Percentiles rank a stretch among this genome's conserved stretches.
Evolutionary conservation across 768 basidiomycete species (phyloP).

Genomic region (Lepiota brunneoincarnata): DNA sequence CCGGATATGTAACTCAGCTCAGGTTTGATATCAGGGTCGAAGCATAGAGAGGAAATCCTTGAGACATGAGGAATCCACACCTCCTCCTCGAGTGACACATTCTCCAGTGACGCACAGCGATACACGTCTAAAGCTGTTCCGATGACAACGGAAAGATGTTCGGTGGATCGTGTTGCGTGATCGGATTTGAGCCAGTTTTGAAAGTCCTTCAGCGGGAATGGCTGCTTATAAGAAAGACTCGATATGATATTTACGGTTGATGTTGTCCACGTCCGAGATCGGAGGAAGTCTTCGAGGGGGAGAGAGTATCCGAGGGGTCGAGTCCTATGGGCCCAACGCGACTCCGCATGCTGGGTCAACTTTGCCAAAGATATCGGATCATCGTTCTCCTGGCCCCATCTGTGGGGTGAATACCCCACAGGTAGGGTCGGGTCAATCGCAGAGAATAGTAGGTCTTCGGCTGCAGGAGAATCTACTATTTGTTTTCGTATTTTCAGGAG

Average conservation of each 20-base stretch:
- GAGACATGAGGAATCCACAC: constrained; percentile 30
- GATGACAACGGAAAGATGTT: constrained; percentile 36
- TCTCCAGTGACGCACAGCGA: constrained; percentile 4
- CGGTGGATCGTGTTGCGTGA: constrained; percentile 20
- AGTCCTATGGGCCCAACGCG: constrained; percentile 31
- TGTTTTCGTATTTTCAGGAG: constrained; percentile 35
- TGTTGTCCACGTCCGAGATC: constrained; percentile 38
- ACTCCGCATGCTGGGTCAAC: constrained; percentile 23
- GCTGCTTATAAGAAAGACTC: constrained; percentile 41
- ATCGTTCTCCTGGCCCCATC: constrained; percentile 1
- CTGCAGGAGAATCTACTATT: constrained; percentile 30
- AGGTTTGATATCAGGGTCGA: background rate
- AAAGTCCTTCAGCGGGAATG: constrained; percentile 23
- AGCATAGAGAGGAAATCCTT: constrained; percentile 6
- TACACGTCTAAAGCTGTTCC: constrained; percentile 44
- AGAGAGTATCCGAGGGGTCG: constrained; percentile 18
- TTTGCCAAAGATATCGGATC: background rate
- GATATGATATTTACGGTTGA: constrained; percentile 43
- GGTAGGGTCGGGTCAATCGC: constrained; percentile 39
- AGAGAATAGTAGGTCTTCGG: constrained; percentile 48
- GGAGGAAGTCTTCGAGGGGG: constrained; percentile 34
- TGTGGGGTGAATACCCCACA: constrained; percentile 21
- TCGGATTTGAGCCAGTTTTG: constrained; percentile 40
- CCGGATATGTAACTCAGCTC: background rate
- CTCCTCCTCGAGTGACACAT: constrained; percentile 15